Base-by-base conservation (phyloP, 805 yeast species). In the Pichia californica region DNA sequence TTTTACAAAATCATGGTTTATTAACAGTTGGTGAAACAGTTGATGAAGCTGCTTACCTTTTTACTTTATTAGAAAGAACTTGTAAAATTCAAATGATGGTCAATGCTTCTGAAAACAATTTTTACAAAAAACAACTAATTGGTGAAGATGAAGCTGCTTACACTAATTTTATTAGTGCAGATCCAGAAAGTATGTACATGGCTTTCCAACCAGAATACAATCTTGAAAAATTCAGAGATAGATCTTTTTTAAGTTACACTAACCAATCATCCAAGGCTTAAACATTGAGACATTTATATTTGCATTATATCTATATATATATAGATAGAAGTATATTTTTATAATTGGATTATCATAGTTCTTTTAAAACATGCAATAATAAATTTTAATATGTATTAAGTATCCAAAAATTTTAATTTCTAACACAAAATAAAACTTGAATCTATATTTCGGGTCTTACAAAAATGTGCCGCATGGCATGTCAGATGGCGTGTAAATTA, bases 161-260 rank as follows among this genome's bases (percentile, higher is more conserved):
- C 63, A 83, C 89, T 4, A 73, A 69, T 52, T 70, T 74, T 46
- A 69, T 76, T 60, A 68, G 70, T 19, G 76, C 76, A 8, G 88
- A 83, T 58, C 78, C 83, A 6, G 89, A 80, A 53, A 67, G 82
- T 9, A 62, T 84, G 49, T 85, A 79, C 63, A 69, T 79, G 38
- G 93, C 84, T 52, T 81, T 83, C 63, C 88, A 83, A 63, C 79
- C 83, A 1, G 89, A 83, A 45, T 71, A 66, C 36, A 81, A 78
- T 51, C 70, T 56, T 40, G 82, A 77, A 57, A 48, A 43, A 13
- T 32, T 26, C 16, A 43, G 41, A 28, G 45, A 43, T 16, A 13
- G 14, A 15, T 43, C 45, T 7, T 43, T 43, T 23, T 27, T 43
- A 14, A n/a, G n/a, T 14, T n/a, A n/a, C n/a, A n/a, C 40, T 27